These are phyloP conservation scores for Mycena leptocephala DNA, from an alignment of 768 basidiomycete genomes.

Conservation along the genomic window DNA sequence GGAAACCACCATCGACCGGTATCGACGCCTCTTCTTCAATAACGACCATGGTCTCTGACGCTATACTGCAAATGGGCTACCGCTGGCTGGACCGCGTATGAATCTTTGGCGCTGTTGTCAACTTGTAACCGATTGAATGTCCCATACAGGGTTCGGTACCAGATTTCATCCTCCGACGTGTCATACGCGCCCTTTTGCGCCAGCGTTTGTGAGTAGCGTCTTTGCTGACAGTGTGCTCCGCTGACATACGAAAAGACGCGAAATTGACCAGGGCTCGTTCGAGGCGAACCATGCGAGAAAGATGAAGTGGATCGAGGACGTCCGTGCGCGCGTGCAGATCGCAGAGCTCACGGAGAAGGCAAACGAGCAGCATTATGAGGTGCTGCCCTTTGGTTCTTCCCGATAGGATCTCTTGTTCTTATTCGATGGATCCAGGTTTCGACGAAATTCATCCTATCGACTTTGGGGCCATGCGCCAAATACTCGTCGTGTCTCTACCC, in stretches of 20 bases:
- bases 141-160: constrained; percentile 70
- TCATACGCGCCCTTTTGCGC: constrained; percentile 54
- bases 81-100: constrained; percentile 38
- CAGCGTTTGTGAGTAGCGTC: constrained; percentile 59
- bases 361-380: constrained; percentile 87
- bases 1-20: too few species aligned
- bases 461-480: constrained; percentile 77
- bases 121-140: background rate
- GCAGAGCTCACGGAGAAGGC: constrained; percentile 78
- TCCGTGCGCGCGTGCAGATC: constrained; percentile 66
- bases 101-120: constrained; percentile 38
- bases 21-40: background rate
- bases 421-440: constrained; percentile 58
- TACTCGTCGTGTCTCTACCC: constrained; percentile 80
- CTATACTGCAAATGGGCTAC: constrained; percentile 34
- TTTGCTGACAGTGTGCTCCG: constrained; percentile 66
- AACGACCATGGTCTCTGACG: constrained; percentile 32
- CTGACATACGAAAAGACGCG: constrained; percentile 65
- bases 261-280: constrained; percentile 74
- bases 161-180: constrained; percentile 67
- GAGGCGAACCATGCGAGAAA: constrained; percentile 76
- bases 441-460: constrained; percentile 76
- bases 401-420: background rate
- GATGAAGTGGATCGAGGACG: constrained; percentile 76
- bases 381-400: constrained; percentile 38